Percentiles rank a stretch among this genome's conserved stretches.
These are phyloP conservation scores for Aspergillus ochraceus DNA, from an alignment of 2,329 filamentous ascomycete species.

Conservation along the genomic window DNA sequence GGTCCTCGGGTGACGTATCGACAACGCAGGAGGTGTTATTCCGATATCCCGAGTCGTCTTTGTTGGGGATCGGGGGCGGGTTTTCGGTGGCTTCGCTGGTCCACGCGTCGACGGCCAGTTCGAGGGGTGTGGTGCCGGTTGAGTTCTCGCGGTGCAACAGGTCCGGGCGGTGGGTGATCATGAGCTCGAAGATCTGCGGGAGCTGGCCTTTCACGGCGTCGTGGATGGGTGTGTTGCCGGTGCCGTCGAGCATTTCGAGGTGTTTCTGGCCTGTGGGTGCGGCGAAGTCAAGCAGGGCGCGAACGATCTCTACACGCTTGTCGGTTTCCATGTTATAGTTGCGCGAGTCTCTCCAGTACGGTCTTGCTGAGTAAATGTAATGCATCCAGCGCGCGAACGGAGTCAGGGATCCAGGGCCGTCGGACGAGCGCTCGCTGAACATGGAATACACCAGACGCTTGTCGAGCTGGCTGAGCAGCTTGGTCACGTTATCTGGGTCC, in stretches of 20 bases:
- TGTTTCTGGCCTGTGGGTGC: conserved; percentile 49
- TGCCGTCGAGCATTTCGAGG: conserved; percentile 45
- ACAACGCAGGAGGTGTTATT: not conserved
- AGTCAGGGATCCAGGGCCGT: conserved; percentile 27
- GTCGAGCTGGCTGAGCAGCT: conserved; percentile 61
- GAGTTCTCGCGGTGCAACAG: conserved; percentile 72
- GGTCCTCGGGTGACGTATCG: conserved; percentile 1
- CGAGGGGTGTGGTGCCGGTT: conserved; percentile 70
- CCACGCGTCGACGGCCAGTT: conserved; percentile 43
- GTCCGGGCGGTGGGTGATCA: conserved; percentile 56
- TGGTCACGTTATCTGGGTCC: conserved; percentile 51
- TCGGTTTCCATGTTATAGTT: not conserved
- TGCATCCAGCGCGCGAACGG: conserved; percentile 61
- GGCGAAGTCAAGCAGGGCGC: conserved; percentile 43
- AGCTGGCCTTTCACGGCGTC: conserved; percentile 46
- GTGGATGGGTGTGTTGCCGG: conserved; percentile 48
- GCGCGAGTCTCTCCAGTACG: no score
- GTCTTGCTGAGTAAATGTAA: not conserved
- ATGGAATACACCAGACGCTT: conserved; percentile 48
- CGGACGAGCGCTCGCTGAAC: conserved; percentile 31
- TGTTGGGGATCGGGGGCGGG: conserved; percentile 10
- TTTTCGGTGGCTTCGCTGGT: conserved; percentile 20
- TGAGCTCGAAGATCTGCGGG: conserved; percentile 54
- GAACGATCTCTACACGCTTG: conserved; percentile 1
- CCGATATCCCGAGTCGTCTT: not conserved